Percentiles rank a stretch among this genome's conserved stretches.
Evolutionary conservation across 345 rosid genomes (phyloP).

Genomic region (Citropsis articulata): DNA sequence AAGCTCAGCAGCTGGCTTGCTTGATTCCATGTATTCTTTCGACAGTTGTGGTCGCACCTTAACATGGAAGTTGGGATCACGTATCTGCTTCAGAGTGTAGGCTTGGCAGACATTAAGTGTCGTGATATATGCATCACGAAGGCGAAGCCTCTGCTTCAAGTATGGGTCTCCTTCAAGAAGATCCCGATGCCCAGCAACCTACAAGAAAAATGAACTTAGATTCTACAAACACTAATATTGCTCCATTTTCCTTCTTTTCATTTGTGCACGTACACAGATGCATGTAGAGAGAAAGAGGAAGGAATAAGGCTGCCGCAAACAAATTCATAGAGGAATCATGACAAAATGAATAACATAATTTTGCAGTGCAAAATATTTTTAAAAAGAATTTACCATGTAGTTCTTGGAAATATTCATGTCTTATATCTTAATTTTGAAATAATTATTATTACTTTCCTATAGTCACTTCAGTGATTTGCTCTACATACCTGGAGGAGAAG

Average conservation of each 20-base stretch:
- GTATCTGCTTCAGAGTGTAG: constrained; percentile 79
- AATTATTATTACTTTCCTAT: not conserved
- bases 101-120: constrained; percentile 92
- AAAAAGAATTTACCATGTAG: not conserved
- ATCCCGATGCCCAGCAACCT: constrained; percentile 85
- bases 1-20: constrained; percentile 79
- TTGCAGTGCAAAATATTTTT: not conserved
- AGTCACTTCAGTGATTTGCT: not conserved
- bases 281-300: not conserved
- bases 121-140: constrained; percentile 90
- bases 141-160: constrained; percentile 87
- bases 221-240: not conserved
- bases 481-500: constrained; percentile 80
- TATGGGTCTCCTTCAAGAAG: constrained; percentile 96
- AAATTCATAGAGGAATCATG: not conserved
- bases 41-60: constrained; percentile 69
- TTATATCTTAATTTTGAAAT: not conserved
- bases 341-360: not conserved
- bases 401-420: not conserved
- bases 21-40: constrained; percentile 64
- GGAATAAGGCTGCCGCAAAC: not conserved
- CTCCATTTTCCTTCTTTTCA: not conserved
- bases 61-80: constrained; percentile 74
- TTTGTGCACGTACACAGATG: not conserved
- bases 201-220: not conserved